Conservation (phyloP, 1,284 basidiomycete species). For the Ganoderma multipileum region DNA sequence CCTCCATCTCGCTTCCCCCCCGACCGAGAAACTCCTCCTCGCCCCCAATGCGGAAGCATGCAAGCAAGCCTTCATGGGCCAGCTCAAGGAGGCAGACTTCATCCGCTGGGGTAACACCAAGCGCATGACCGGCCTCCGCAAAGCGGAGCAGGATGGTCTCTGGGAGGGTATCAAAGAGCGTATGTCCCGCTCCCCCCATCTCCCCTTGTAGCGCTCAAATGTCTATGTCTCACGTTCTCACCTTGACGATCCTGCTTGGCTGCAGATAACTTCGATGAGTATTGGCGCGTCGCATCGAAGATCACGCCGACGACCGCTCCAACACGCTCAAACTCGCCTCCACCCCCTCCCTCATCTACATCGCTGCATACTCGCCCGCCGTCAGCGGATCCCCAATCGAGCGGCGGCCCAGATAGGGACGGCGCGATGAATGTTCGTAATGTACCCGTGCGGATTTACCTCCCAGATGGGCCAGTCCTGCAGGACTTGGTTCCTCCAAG, state of each 20-base stretch:
- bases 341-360: constrained; percentile 55
- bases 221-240: neutral
- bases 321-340: constrained; percentile 59
- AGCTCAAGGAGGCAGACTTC: constrained; percentile 95
- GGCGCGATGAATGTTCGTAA: constrained; percentile 86
- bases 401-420: constrained; percentile 62
- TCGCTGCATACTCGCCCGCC: constrained; percentile 71
- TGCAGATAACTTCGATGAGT: constrained; percentile 93
- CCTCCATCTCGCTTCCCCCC: constrained; percentile 87
- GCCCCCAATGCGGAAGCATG: constrained; percentile 82
- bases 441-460: constrained; percentile 88
- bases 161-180: constrained; percentile 95
- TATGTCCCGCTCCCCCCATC: constrained; percentile 48
- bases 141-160: constrained; percentile 90
- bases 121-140: constrained; percentile 86
- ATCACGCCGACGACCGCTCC: constrained; percentile 74
- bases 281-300: constrained; percentile 90
- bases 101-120: constrained; percentile 94
- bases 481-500: constrained; percentile 89
- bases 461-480: constrained; percentile 90
- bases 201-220: no score
- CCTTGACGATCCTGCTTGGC: neutral
- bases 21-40: constrained; percentile 84
- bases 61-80: constrained; percentile 91
- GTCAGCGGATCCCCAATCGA: constrained; percentile 63